Evolutionary conservation across 495 filamentous ascomycete species (phyloP), one percentile per base, ranked within the genome.

Genomic region (Sphaerosporella brunnea): DNA sequence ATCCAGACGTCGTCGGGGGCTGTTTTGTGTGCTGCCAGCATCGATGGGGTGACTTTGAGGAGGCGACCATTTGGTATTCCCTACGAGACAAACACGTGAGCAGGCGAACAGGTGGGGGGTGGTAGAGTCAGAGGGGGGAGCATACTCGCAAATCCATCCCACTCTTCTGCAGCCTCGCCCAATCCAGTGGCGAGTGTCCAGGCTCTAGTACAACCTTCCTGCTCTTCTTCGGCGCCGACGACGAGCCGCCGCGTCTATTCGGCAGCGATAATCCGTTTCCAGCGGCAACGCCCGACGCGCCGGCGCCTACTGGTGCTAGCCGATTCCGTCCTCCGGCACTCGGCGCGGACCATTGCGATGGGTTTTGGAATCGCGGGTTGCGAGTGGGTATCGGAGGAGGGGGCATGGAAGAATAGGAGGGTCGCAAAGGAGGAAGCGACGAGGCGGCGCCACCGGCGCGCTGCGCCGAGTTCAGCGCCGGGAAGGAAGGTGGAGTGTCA

Each of bases 181-280:
- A 97, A 71, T 97, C 90, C 4, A 97, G 77, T 0, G 90, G 90
- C 1, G 82, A 88, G 68, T 82, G 86, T 30, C 90, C 90, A 0
- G 90, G 90, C 24, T 74, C 69, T 25, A 97, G 77, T 13, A 78
- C 66, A 18, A 93, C 82, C 53, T 42, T 52, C 48, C 53, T 49
- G 32, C 23, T 59, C 37, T 50, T 50, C 19, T 42, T 43, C 5
- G 30, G 34, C 8, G 34, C 47, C 24, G 40, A 42, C 24, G 49
- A 15, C 28, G 24, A 36, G 13, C 28, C 28, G 4, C 51, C 39
- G n/a, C 48, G 45, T 24, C 41, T 36, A 15, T 39, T 47, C 9
- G 56, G 56, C 24, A 58, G 23, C 2, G 47, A 54, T 23, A 59
- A 42, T 1, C 56, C 56, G 23, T 45, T 54, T 2, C 55, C 51